These are phyloP conservation scores for Neoscytalidium dimidiatum DNA, from an alignment of 2,329 filamentous ascomycete genomes.

Conservation along the genomic window DNA sequence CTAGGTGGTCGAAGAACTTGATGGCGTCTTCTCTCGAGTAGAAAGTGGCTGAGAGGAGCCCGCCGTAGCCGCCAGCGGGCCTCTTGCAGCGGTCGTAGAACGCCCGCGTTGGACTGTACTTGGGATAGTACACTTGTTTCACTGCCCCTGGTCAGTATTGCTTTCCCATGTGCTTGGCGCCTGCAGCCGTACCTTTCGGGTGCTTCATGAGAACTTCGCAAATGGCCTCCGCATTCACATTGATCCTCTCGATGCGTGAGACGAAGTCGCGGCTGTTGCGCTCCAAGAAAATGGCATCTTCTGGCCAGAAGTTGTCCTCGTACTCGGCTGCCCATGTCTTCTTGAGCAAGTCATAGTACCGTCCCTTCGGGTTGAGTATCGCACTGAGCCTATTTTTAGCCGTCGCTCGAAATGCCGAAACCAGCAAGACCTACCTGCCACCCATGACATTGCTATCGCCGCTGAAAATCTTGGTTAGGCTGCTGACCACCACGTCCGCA, in stretches of 20 bases:
- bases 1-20: conserved; percentile 80
- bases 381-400: conserved; percentile 39
- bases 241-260: conserved; percentile 79
- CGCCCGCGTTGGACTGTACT: conserved; percentile 66
- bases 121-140: conserved; percentile 84
- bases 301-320: conserved; percentile 91
- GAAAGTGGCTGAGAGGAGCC: conserved; percentile 83
- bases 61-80: conserved; percentile 80
- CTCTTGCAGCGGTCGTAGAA: conserved; percentile 80
- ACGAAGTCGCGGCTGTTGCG: conserved; percentile 93
- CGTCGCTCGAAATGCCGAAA: conserved; percentile 12
- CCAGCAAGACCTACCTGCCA: conserved; percentile 57
- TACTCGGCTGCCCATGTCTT: conserved; percentile 64
- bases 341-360: conserved; percentile 72
- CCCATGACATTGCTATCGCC: conserved; percentile 99
- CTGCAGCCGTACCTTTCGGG: conserved; percentile 45
- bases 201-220: conserved; percentile 68
- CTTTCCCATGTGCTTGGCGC: not conserved
- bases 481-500: conserved; percentile 91
- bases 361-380: conserved; percentile 66
- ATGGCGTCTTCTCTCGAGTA: conserved; percentile 68
- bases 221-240: conserved; percentile 80
- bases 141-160: conserved; percentile 47
- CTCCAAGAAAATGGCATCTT: conserved; percentile 93
- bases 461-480: conserved; percentile 94